phyloP scores from a whole-genome alignment of 331 rosid genomes.

The Quercus lobata region DNA sequence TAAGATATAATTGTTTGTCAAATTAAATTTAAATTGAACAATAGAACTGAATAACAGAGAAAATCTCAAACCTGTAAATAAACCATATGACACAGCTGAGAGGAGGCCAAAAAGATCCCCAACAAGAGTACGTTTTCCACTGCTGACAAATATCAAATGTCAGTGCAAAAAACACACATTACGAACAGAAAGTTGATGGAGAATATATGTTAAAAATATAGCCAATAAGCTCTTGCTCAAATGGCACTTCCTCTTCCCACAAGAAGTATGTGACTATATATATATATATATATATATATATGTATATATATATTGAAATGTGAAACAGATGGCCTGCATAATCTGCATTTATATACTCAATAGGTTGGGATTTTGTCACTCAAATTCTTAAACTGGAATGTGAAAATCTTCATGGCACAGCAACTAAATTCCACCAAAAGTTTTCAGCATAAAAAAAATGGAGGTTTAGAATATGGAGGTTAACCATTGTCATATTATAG shows the following conservation, averaged over 20 bases:
- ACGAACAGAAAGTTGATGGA: conserved; percentile 26
- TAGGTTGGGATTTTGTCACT: neutral
- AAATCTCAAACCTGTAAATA: conserved; percentile 71
- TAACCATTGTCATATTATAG: neutral
- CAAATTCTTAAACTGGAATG: neutral
- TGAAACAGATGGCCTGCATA: neutral
- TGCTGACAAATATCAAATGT: conserved; percentile 56
- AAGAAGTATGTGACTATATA: neutral
- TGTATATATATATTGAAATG: neutral
- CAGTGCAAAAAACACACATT: conserved; percentile 38
- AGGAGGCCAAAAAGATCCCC: conserved; percentile 96
- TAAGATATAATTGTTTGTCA: neutral
- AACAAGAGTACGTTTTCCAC: conserved; percentile 63
- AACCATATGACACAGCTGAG: conserved; percentile 86
- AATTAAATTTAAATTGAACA: neutral
- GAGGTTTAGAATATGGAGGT: neutral
- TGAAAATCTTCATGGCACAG: neutral
- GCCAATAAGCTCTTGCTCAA: too few relatives aligned
- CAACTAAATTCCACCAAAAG: neutral
- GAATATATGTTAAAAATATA: neutral
- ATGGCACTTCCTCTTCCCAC: too few relatives aligned
- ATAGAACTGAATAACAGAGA: neutral
- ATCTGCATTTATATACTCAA: neutral
- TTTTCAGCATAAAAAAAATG: neutral
- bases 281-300: neutral